Base-by-base conservation (phyloP, 225 moss, liverwort and hornwort species). In the Lunularia cruciata region DNA sequence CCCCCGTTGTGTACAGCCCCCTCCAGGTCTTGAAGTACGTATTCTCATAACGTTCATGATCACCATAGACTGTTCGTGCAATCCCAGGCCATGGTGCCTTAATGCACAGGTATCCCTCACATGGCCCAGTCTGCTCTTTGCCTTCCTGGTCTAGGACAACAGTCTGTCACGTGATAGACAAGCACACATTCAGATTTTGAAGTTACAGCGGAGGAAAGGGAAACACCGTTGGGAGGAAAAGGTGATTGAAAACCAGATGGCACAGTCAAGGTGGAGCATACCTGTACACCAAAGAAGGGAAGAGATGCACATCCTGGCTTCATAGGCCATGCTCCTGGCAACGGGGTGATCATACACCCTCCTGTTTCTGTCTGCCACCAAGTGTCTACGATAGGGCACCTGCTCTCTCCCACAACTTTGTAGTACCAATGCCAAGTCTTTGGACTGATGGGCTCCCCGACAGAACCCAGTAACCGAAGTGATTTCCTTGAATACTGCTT, bases 41-140 rank as follows among this genome's bases (percentile, higher is more conserved):
- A 59, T 83, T 83, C 71, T 51, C 84, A 66, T 82, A 93, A 3
- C 93, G 77, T 57, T 81, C 73, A 58, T 90, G 93, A 34, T 93
- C 83, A 42, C 87, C 87, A 15, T 85, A 87, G 47, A 93, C 74
- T 10, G 83, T 86, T 23, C 90, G 78, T 3, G 90, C 88, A 52
- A 90, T 84, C 60, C 89, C 94, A 11, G 90, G 94, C 94, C 94
- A 94, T 10, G 94, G 77, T 10, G 79, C 78, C 54, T 83, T 84
- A 73, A 94, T 84, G 73, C 94, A 90, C 45, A 94, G 63, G 40
- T 81, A 75, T 3, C 94, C 90, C 23, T 79, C 77, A 57, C 90
- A 94, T 1, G 87, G 78, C 0, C 94, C 94, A 0, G 79, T 71
- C 47, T 79, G 89, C 72, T 87, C 83, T 73, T 86, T 79, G 20